These are phyloP conservation scores for Mycena maculata DNA, from an alignment of 768 basidiomycete species.

Conservation along the genomic window DNA sequence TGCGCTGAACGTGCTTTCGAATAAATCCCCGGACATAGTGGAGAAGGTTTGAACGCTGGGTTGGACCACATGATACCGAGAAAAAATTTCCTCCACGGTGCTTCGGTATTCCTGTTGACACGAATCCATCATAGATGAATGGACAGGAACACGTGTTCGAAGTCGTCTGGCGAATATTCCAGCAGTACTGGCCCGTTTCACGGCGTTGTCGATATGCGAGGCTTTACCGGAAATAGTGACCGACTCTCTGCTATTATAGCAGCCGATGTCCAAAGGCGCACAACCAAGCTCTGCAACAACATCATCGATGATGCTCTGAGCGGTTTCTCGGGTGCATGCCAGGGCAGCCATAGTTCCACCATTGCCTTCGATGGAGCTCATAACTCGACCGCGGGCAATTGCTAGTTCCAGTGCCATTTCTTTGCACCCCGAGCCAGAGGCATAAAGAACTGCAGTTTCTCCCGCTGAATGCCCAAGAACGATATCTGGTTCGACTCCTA, in stretches of 20 bases:
- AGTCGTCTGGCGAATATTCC: conserved; percentile 52
- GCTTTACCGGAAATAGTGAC: conserved; percentile 51
- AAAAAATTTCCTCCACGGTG: conserved; percentile 45
- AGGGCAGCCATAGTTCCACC: conserved; percentile 58
- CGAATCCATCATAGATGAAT: conserved; percentile 52
- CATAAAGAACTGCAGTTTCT: conserved; percentile 1
- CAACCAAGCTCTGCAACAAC: neutral
- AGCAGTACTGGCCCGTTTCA: conserved; percentile 40
- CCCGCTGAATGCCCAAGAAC: conserved; percentile 3
- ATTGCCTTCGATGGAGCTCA: conserved; percentile 46
- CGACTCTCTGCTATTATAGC: conserved; percentile 53
- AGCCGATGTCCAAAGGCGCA: conserved; percentile 48
- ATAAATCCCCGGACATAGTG: conserved; percentile 45
- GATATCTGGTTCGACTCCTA: neutral
- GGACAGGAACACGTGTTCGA: conserved; percentile 51
- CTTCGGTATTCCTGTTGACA: conserved; percentile 45
- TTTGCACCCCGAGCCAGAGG: neutral
- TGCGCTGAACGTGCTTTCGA: conserved; percentile 40
- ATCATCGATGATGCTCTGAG: conserved; percentile 40
- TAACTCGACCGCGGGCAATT: conserved; percentile 46
- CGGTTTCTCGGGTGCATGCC: conserved; percentile 45
- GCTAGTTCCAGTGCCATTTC: conserved; percentile 43
- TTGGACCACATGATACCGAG: conserved; percentile 42
- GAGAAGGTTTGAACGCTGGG: conserved; percentile 51
- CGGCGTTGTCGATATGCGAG: conserved; percentile 42